Base-by-base conservation (phyloP, 192 early-diverging fungal species). In the Coemansia sp. region DNA sequence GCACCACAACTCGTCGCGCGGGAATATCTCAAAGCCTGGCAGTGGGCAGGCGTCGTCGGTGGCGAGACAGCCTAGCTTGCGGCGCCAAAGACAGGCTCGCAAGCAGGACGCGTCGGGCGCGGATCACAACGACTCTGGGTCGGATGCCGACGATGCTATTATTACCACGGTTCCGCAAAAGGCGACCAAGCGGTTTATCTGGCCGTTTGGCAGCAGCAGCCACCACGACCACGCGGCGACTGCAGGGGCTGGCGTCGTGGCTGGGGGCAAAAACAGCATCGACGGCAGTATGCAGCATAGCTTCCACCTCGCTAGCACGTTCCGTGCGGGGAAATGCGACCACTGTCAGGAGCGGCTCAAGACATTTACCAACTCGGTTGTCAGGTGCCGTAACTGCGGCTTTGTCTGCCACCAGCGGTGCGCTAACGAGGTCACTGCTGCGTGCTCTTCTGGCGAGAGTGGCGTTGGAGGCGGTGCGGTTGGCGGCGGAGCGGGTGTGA, bases 341-440 rank as follows among this genome's bases (percentile, higher is more conserved):
- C 72, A 74, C 49, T 83, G 80, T 37, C 69, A 70, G 66, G 80
- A 83, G 53, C 71, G 73, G 15, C 60, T 83, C 22, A 75, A 76
- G 64, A 72, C 71, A n/a, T 78, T 83, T 27, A 75, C 65, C 7
- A 74, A 65, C 69, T 59, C 68, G 0, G 76, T 75, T 12, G 75
- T 83, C 55, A 62, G 76, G 6, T 85, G 84, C 61, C 65, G 65
- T 2, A 44, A 53, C 56, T 85, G 84, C 50, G 75, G 76, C 18
- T 79, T 80, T 62, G 77, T 79, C 40, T 82, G 84, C 65, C 84
- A 85, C 67, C 74, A 82, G 55, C 67, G 73, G 27, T 85, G 84
- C 43, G 61, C 60, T 2, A 22, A 53, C 16, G 69, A 79, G 10
- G 76, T 85, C 22, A 72, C 79, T 3, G 71, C 77, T 2, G 65